Evolutionary conservation across 2,329 filamentous ascomycete species (phyloP).

Genomic region (Phoma herbarum): DNA sequence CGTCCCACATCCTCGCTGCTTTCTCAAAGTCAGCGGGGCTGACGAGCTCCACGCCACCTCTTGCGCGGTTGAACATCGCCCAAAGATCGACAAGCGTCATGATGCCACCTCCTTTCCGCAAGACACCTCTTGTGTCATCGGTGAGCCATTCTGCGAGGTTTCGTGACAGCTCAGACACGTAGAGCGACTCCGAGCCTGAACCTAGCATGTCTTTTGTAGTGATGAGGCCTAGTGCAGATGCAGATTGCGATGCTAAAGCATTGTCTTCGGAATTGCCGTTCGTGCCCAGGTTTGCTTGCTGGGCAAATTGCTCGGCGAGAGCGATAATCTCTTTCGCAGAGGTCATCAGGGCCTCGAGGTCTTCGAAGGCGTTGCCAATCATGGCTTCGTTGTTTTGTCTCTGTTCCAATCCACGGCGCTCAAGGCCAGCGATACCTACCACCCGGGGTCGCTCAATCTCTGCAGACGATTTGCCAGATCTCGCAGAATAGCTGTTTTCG

Average conservation of each 20-base stretch:
- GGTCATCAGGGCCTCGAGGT: conserved; percentile 95
- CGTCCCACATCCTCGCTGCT: conserved; percentile 87
- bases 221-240: conserved; percentile 83
- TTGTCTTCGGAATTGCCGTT: conserved; percentile 72
- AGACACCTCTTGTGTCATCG: conserved; percentile 48
- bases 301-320: conserved; percentile 85
- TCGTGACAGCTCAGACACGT: conserved; percentile 70
- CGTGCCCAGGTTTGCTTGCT: conserved; percentile 68
- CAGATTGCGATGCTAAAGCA: conserved; percentile 80
- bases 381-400: conserved; percentile 92
- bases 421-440: conserved; percentile 90
- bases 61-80: conserved; percentile 85
- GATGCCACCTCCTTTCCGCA: conserved; percentile 51
- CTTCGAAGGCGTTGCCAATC: conserved; percentile 93
- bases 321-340: conserved; percentile 96
- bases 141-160: conserved; percentile 53
- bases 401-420: conserved; percentile 82
- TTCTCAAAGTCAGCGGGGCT: conserved; percentile 92
- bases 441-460: conserved; percentile 61
- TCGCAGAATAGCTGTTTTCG: conserved; percentile 39
- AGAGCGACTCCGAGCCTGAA: conserved; percentile 81
- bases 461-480: conserved; percentile 28
- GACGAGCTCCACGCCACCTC: conserved; percentile 92
- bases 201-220: conserved; percentile 94
- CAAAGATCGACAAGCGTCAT: conserved; percentile 53